These are phyloP conservation scores for Pichia gijzeniarum DNA, from an alignment of 805 yeast genomes.

Conservation along the genomic window DNA sequence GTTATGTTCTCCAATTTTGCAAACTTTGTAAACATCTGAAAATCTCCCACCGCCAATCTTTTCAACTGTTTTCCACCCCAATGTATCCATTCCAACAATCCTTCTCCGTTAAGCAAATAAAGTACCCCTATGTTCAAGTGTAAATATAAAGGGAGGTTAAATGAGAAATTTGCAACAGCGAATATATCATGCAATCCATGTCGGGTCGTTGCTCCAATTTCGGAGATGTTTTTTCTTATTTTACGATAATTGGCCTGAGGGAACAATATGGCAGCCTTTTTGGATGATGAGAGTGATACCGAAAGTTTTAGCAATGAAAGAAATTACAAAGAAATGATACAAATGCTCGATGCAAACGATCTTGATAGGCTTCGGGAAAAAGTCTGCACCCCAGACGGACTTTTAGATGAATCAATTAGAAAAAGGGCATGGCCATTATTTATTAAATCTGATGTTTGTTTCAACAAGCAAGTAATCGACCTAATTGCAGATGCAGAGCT, in stretches of 20 bases:
- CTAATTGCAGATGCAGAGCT: constrained; percentile 5
- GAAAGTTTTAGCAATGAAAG: background rate
- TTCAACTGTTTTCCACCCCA: constrained; percentile 16
- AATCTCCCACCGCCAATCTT: constrained; percentile 39
- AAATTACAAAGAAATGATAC: background rate
- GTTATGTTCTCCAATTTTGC: constrained; percentile 21
- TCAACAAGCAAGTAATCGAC: background rate
- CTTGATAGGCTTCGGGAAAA: constrained; percentile 26
- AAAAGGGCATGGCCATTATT: constrained; percentile 46
- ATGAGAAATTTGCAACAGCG: too few species aligned
- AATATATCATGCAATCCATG: too few species aligned
- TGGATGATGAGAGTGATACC: background rate
- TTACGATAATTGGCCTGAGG: too few species aligned
- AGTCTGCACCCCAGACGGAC: constrained; percentile 42
- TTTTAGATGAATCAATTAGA: constrained; percentile 37
- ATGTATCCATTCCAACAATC: constrained; percentile 1
- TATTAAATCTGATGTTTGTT: constrained; percentile 17
- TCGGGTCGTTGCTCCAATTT: too few species aligned
- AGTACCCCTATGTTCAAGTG: too few species aligned
- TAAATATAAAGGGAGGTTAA: too few species aligned
- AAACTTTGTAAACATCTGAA: constrained; percentile 31
- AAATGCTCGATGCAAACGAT: constrained; percentile 29
- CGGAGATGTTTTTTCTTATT: too few species aligned
- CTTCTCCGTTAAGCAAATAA: too few species aligned
- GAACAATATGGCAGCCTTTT: background rate